phyloP scores from a whole-genome alignment of 768 basidiomycete genomes.

The Xerocomus potaroensis region DNA sequence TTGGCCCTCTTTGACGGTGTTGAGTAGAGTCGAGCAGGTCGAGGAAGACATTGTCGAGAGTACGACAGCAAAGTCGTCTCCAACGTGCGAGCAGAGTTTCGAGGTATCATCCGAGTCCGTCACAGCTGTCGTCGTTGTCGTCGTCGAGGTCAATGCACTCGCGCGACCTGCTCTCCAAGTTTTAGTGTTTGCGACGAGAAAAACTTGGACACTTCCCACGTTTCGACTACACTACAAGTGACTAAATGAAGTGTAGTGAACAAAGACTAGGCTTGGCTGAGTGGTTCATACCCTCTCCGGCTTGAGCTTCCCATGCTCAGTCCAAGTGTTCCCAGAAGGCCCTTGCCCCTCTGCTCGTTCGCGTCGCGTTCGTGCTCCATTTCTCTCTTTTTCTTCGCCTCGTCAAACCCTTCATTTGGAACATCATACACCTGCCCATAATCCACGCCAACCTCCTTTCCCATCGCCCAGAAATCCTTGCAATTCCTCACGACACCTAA shows the following conservation, averaged over 20 bases:
- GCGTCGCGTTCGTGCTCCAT: conserved; percentile 44
- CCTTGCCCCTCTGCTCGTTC: conserved; percentile 37
- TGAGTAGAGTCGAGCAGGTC: conserved; percentile 68
- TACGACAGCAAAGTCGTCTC: conserved; percentile 50
- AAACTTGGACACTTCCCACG: neutral
- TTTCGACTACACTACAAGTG: no score
- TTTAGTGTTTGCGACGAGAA: no score
- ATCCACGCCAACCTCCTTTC: conserved; percentile 82
- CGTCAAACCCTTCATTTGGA: conserved; percentile 77
- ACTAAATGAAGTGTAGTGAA: no score
- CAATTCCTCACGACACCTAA: conserved; percentile 74
- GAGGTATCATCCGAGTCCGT: conserved; percentile 26
- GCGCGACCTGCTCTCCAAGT: no score
- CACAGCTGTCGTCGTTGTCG: conserved; percentile 10
- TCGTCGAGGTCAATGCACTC: conserved; percentile 16
- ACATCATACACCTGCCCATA: conserved; percentile 90
- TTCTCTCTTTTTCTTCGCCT: conserved; percentile 58
- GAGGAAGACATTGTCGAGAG: conserved; percentile 61
- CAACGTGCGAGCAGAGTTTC: conserved; percentile 22
- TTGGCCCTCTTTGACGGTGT: conserved; percentile 53
- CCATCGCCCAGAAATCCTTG: conserved; percentile 91
- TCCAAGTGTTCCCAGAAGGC: conserved; percentile 32
- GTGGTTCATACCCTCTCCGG: conserved; percentile 34
- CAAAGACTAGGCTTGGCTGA: conserved; percentile 24
- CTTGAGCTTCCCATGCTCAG: conserved; percentile 35